Evolutionary conservation across 1,284 basidiomycete species (phyloP), one percentile per base, ranked within the genome.

Genomic region (Laetiporus sulphureus): DNA sequence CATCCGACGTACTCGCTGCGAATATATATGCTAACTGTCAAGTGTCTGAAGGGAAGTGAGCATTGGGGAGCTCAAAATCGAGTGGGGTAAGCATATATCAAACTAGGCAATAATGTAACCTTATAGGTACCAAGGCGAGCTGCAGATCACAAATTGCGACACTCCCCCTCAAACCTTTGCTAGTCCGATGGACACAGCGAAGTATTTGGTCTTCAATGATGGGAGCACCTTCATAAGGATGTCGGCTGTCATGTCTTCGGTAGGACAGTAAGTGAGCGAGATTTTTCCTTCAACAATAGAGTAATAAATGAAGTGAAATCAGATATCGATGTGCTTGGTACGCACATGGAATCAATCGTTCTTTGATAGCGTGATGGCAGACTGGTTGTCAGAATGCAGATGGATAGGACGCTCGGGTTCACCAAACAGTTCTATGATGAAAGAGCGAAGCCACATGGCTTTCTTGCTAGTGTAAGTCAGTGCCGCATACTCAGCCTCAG

Each of bases 401-500:
- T 48, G 25, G 6, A 49, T 54, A 0, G 55, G 47, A 0, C 18
- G 29, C 2, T 39, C 7, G 16, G 31, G 33, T 5, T 20, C 7
- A 33, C 45, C 18, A 10, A 44, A 41, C 18, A 61, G 46, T 23
- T 62, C 54, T 3, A 40, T 22, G n/a, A 59, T 40, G 11, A 63
- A 40, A 7, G 41, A n/a, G 2, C 50, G 40, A 1, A 64, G 45
- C 61, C 61, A 64, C 5, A 62, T 36, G 6, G 51, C 50, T 25
- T 64, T 56, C 20, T 52, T 47, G 19, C 52, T 34, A 2, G 62
- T 55, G 35, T 61, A 42, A 4, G 46, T 38, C 5, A 58, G 44
- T 5, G 59, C 57, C 15, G 69, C 57, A 44, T 67, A 72, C 46
- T 73, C 68, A 1, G 72, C 60, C 35, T 71, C 67, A 66, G 36